These are phyloP conservation scores for Stentor coeruleus DNA, from an alignment of 73 alveolate species.

Conservation along the genomic window DNA sequence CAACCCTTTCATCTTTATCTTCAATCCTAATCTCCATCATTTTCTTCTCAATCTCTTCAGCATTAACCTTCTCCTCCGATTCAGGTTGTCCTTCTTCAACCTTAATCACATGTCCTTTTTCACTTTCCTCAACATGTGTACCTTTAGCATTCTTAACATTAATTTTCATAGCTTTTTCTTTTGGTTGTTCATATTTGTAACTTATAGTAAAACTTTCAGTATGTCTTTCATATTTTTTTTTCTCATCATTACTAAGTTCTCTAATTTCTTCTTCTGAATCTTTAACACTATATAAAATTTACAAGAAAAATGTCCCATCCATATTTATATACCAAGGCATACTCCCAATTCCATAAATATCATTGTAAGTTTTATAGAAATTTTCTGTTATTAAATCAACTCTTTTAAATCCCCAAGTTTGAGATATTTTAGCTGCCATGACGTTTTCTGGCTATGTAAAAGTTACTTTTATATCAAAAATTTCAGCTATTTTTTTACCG, in stretches of 20 bases:
- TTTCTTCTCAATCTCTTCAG: background rate
- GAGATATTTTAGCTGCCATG: background rate
- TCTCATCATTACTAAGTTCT: conserved; percentile 22
- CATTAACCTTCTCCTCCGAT: too few relatives aligned
- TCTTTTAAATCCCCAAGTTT: conserved; percentile 5
- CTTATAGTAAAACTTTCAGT: background rate
- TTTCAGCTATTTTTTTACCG: background rate
- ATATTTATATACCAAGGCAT: conserved; percentile 20
- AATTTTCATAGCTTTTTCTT: conserved; percentile 22
- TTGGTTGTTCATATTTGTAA: conserved; percentile 18
- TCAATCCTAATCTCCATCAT: background rate
- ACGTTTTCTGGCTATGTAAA: background rate
- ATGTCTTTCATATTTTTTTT: conserved; percentile 4
- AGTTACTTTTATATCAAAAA: background rate
- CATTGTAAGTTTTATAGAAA: background rate
- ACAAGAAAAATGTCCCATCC: conserved; percentile 24
- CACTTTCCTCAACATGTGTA: background rate
- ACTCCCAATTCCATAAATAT: background rate
- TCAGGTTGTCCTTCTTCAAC: background rate
- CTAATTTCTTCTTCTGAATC: conserved; percentile 21
- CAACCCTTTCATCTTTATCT: background rate
- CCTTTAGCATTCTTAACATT: background rate
- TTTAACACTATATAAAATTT: conserved; percentile 22
- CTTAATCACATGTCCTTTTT: background rate
- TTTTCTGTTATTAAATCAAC: conserved; percentile 19